Base-by-base conservation (phyloP, 352 stramenopile genomes). In the Bremia lactucae region DNA sequence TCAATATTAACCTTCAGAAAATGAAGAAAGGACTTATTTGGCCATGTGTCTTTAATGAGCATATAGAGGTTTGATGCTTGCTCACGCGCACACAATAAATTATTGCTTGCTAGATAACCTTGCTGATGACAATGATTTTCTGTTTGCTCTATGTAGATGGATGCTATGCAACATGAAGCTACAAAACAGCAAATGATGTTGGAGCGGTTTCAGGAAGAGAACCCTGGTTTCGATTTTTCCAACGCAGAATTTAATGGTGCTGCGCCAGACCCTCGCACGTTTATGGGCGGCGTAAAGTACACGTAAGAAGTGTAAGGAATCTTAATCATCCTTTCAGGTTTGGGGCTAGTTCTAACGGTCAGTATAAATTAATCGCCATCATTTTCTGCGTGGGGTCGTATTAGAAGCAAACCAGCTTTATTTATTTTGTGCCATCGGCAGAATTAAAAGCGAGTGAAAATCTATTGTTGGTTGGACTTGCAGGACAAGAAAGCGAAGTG, bases 151-250 rank as follows among this genome's bases (percentile, higher is more conserved):
- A 13, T 60, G 31, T 28, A 90, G 74, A 45, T 97, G 43, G 86
- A 98, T 65, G 84, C 85, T 18, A 50, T 96, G 19, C 83, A 86
- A 24, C 79, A 95, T 31, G 77, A 97, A 62, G 79, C 94, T 49
- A 90, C 96, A 13, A 91, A 97, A 61, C 88, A 97, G 55, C 82
- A 97, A 59, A 76, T 99, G 52, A 97, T 98, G 88, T 67, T 98
- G 18, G 95, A 99, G 68, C 70, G 95, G 21, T 99, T 98, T 67
- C 91, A 98, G 61, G 90, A 98, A 57, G 95, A 98, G 62, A 95
- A 98, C 65, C 94, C 95, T n/a, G 94, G 95, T 19, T 98, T 98
- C 55, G 95, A 99, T 49, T 99, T 99, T 74, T 96, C 90, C 9
- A 85, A 93, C 41, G 96, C 96, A 20, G 82, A 97, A 49, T 98